Conservation (phyloP, 2,329 filamentous ascomycete species). For the Ascochyta koolunga region DNA sequence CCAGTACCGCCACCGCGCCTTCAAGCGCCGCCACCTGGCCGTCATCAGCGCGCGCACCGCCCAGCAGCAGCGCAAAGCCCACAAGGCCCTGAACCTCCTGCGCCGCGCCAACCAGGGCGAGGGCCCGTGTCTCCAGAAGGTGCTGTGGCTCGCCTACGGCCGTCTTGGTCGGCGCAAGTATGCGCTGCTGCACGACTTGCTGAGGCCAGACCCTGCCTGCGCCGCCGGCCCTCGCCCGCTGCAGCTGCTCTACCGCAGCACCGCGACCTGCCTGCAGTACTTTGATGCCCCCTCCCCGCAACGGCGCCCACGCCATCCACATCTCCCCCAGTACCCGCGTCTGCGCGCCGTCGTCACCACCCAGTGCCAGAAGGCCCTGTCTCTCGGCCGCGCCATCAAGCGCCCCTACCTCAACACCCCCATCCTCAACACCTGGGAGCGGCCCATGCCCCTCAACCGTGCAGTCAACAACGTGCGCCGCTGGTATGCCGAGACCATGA, state of each 20-base stretch:
- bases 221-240: constrained; percentile 26
- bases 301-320: constrained; percentile 25
- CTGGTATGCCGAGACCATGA: constrained; percentile 54
- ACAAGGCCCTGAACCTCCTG: constrained; percentile 52
- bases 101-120: constrained; percentile 64
- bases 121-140: constrained; percentile 55
- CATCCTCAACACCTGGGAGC: constrained; percentile 54
- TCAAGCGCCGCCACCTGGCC: constrained; percentile 27
- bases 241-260: constrained; percentile 47
- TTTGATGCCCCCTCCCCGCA: constrained; percentile 36
- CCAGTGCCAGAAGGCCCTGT: constrained; percentile 27
- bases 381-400: constrained; percentile 34
- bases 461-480: constrained; percentile 51
- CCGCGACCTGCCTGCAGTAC: constrained; percentile 35
- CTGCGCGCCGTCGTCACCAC: constrained; percentile 37
- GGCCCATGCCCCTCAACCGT: constrained; percentile 53
- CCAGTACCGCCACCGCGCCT: constrained; percentile 24
- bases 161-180: constrained; percentile 60
- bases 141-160: constrained; percentile 63
- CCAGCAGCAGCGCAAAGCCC: constrained; percentile 30
- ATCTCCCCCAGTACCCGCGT: constrained; percentile 41
- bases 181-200: constrained; percentile 46
- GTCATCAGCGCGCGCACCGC: constrained; percentile 33
- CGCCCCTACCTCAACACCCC: constrained; percentile 43
- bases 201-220: constrained; percentile 29